phyloP scores from a whole-genome alignment of 495 filamentous ascomycete genomes.

The Xylaria curta region DNA sequence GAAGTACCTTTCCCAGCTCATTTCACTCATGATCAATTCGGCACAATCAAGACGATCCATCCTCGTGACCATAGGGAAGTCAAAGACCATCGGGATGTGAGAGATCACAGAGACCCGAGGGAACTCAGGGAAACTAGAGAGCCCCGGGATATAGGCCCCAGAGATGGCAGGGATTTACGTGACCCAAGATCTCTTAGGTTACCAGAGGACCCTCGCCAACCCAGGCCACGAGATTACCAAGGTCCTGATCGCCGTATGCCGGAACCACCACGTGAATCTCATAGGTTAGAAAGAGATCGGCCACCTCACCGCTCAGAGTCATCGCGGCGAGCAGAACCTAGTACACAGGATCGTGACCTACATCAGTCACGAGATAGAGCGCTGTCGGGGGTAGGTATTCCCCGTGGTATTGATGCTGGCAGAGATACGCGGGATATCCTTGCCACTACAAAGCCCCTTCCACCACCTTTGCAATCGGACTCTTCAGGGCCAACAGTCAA shows the following conservation, averaged over 20 bases:
- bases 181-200: slow-evolving; percentile 42
- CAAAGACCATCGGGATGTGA: slow-evolving; percentile 39
- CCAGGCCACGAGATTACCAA: slow-evolving; percentile 35
- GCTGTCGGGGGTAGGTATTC: slow-evolving; percentile 23
- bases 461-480: slow-evolving; percentile 41
- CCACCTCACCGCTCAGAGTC: slow-evolving; percentile 44
- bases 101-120: slow-evolving; percentile 42
- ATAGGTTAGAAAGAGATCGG: slow-evolving; percentile 41
- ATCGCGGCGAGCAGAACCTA: slow-evolving; percentile 41
- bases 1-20: slow-evolving; percentile 50
- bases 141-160: slow-evolving; percentile 30
- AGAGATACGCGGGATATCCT: slow-evolving; percentile 42
- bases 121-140: slow-evolving; percentile 49
- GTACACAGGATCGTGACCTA: slow-evolving; percentile 46
- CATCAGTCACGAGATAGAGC: slow-evolving; percentile 46
- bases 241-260: slow-evolving; percentile 39
- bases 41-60: slow-evolving; percentile 43
- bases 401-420: slow-evolving; percentile 41
- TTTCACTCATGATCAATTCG: slow-evolving; percentile 47
- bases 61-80: slow-evolving; percentile 43
- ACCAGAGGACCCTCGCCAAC: slow-evolving; percentile 43
- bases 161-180: slow-evolving; percentile 40
- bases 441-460: slow-evolving; percentile 37
- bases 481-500: slow-evolving; percentile 50
- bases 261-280: slow-evolving; percentile 37